Percentiles rank a stretch among this genome's conserved stretches.
Conservation (phyloP, 2,329 filamentous ascomycete species). For the Diplodia seriata region DNA sequence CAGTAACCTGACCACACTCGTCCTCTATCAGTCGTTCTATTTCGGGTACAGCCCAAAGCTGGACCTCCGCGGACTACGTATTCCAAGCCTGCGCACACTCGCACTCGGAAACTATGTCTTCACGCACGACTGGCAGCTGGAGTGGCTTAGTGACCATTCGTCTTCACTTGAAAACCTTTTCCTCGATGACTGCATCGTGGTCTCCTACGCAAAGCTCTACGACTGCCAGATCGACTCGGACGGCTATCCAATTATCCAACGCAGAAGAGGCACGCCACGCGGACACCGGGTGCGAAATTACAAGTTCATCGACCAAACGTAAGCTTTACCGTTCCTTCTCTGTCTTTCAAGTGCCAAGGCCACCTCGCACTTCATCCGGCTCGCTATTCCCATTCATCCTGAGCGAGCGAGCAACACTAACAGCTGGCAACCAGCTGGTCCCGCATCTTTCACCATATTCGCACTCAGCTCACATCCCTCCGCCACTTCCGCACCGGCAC, state of each 20-base stretch:
- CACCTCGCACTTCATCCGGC: too few relatives aligned
- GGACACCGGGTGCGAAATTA: too few relatives aligned
- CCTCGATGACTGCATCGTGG: constrained; percentile 54
- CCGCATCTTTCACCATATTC: not conserved
- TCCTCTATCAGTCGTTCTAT: constrained; percentile 40
- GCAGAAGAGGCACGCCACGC: too few relatives aligned
- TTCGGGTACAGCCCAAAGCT: constrained; percentile 53
- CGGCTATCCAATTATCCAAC: not conserved
- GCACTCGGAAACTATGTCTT: constrained; percentile 53
- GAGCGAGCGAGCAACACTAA: not conserved
- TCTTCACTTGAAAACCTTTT: constrained; percentile 51
- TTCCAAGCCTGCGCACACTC: constrained; percentile 52
- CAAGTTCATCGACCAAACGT: not conserved
- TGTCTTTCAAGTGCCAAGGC: constrained; percentile 14
- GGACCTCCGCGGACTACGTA: constrained; percentile 45
- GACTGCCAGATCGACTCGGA: constrained; percentile 6
- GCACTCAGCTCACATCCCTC: not conserved
- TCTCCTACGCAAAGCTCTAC: constrained; percentile 32
- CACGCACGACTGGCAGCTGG: constrained; percentile 54
- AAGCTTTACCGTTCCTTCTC: not conserved
- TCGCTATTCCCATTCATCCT: too few relatives aligned
- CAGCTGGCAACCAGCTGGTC: not conserved
- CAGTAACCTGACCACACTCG: constrained; percentile 51
- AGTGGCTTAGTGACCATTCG: constrained; percentile 54
- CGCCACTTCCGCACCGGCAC: constrained; percentile 14